Conservation (phyloP, 1,139 yeast species). For the Yamadazyma triangularis region DNA sequence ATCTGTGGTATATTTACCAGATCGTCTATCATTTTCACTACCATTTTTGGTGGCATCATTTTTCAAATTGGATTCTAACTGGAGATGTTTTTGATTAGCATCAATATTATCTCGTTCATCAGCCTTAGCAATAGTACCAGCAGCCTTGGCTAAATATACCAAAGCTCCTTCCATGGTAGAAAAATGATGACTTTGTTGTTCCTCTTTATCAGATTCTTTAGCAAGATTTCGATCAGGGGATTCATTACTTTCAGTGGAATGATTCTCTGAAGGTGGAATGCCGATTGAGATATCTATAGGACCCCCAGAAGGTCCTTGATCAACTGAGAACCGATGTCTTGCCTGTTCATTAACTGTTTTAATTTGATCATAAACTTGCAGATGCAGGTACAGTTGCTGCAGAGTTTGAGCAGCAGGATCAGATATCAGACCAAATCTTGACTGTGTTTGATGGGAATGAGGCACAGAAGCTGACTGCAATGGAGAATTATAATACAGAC, state of each 20-base stretch:
- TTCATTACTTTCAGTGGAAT: background rate
- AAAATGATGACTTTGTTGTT: slow-evolving; percentile 13
- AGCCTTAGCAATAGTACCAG: slow-evolving; percentile 66
- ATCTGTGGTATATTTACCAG: slow-evolving; percentile 4
- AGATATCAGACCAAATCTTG: too few species aligned
- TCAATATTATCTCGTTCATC: slow-evolving; percentile 65
- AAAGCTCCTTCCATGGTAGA: slow-evolving; percentile 64
- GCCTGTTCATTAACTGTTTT: background rate
- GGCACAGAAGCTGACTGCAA: background rate
- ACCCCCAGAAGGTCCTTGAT: slow-evolving; percentile 4
- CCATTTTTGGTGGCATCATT: background rate
- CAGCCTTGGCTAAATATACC: slow-evolving; percentile 70
- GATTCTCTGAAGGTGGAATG: background rate
- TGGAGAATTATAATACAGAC: background rate
- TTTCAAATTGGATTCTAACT: slow-evolving; percentile 26
- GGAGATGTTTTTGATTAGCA: slow-evolving; percentile 54
- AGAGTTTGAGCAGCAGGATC: background rate
- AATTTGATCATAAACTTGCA: background rate
- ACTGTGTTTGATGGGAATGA: background rate
- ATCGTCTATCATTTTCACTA: background rate
- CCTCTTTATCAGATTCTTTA: too few species aligned
- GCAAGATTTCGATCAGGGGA: background rate
- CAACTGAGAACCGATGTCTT: slow-evolving; percentile 1
- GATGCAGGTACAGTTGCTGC: background rate
- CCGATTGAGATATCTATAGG: background rate